Conservation (phyloP, 371 early-diverging fungal species). For the Syncephalastrum racemosum region DNA sequence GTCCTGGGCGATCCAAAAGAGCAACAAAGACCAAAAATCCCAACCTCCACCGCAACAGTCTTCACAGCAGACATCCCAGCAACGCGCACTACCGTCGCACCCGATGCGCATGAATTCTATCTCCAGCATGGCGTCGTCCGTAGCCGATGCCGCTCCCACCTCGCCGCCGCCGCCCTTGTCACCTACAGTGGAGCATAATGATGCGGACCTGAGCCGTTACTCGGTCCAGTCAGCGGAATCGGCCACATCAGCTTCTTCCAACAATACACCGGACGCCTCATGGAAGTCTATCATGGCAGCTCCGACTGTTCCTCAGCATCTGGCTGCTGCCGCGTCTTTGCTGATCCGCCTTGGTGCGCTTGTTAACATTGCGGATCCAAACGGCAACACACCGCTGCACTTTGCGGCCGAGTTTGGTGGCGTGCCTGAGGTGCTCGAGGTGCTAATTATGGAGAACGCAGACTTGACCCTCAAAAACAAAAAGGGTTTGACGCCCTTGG, state of each 20-base stretch:
- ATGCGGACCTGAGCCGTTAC: slow-evolving; percentile 16
- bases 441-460: slow-evolving; percentile 47
- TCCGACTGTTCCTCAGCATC: slow-evolving; percentile 33
- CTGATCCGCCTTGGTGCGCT: slow-evolving; percentile 59
- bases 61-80: slow-evolving; percentile 2
- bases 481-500: slow-evolving; percentile 52
- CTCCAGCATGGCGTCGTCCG: slow-evolving; percentile 10
- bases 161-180: not conserved
- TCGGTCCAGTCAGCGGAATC: slow-evolving; percentile 16
- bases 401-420: slow-evolving; percentile 66
- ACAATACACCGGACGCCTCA: slow-evolving; percentile 3
- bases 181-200: not conserved
- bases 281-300: slow-evolving; percentile 14
- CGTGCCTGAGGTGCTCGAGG: slow-evolving; percentile 53
- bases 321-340: slow-evolving; percentile 51
- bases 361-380: slow-evolving; percentile 61
- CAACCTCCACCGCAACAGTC: not conserved
- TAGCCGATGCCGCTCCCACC: not conserved
- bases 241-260: slow-evolving; percentile 8
- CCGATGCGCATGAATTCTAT: slow-evolving; percentile 14
- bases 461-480: slow-evolving; percentile 50
- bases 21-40: slow-evolving; percentile 9
- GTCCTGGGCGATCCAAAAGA: slow-evolving; percentile 51
- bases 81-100: not conserved
- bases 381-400: slow-evolving; percentile 69